Evolutionary conservation across 441 rosid genomes (phyloP).

Genomic region (Populus hybrid): DNA sequence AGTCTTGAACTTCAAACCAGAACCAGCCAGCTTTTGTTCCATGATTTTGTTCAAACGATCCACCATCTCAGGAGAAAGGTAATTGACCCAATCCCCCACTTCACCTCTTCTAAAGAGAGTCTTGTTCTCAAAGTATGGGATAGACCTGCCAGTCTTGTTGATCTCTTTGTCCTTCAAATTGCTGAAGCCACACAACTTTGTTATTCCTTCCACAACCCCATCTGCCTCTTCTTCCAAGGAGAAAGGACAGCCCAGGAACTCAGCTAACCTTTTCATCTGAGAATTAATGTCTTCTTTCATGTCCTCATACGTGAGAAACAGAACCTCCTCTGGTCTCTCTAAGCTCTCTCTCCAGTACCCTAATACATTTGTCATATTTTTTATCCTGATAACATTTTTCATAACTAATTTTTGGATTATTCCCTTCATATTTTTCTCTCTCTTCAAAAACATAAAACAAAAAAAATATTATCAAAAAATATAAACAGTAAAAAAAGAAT

Average conservation of each 20-base stretch:
- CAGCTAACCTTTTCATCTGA: neutral
- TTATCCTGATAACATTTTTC: too few relatives aligned
- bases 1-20: neutral
- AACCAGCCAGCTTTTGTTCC: neutral
- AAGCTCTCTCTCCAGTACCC: too few relatives aligned
- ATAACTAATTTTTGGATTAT: too few relatives aligned
- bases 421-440: too few relatives aligned
- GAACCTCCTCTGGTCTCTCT: too few relatives aligned
- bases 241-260: neutral
- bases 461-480: too few relatives aligned
- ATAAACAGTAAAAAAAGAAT: too few relatives aligned
- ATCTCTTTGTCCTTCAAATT: neutral
- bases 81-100: neutral
- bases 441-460: too few relatives aligned
- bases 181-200: neutral
- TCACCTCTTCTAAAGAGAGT: constrained; percentile 4
- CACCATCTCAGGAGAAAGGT: neutral
- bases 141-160: neutral
- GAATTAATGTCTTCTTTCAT: neutral
- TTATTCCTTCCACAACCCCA: neutral
- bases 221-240: neutral
- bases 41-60: neutral
- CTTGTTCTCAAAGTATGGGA: neutral
- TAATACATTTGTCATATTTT: too few relatives aligned
- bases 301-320: neutral